Base-by-base conservation (phyloP, 768 basidiomycete species). In the Naganishia kalamii region DNA sequence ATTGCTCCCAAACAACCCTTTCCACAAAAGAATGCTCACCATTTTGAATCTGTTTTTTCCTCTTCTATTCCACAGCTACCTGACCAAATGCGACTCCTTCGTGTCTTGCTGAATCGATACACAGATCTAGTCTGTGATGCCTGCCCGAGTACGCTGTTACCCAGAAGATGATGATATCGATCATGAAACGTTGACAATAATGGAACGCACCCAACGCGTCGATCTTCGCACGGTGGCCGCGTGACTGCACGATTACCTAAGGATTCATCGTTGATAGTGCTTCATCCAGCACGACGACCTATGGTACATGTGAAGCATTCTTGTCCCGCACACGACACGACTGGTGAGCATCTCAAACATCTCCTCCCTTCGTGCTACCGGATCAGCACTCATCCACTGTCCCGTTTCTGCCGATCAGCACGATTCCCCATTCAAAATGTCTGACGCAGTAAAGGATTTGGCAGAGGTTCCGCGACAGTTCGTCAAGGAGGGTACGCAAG, bases 391-490 rank as follows among this genome's bases (percentile, higher is more conserved):
- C 40, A 30, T 27, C 35, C 29, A n/a, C 27, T n/a, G n/a, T n/a
- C n/a, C n/a, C n/a, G n/a, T n/a, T n/a, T n/a, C n/a, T n/a, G n/a
- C n/a, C n/a, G n/a, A n/a, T n/a, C 33, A 63, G 37, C 51, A 35
- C 11, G 2, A 13, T 23, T 27, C 33, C 21, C 15, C 35, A 44
- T 25, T 23, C 66, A 68, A 46, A 4, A 68, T 68, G 66, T 46
- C 66, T 21, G 66, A 57, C 43, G 88, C 89, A 82, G 75, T 94
- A 65, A 87, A 85, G 74, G 94, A 97, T 75, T 87, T 97, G 81
- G 79, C 88, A 67, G 92, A 96, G 62, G 83, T 93, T 62, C 92
- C 92, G 37, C 89, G 92, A 78, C 85, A 92, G 72, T 97, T 97
- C 79, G 72, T 92, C 71, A 88, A 85, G 72, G 96, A 99, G 71